Conservation (phyloP, 1,284 basidiomycete genomes). For the Sparassis latifolia region DNA sequence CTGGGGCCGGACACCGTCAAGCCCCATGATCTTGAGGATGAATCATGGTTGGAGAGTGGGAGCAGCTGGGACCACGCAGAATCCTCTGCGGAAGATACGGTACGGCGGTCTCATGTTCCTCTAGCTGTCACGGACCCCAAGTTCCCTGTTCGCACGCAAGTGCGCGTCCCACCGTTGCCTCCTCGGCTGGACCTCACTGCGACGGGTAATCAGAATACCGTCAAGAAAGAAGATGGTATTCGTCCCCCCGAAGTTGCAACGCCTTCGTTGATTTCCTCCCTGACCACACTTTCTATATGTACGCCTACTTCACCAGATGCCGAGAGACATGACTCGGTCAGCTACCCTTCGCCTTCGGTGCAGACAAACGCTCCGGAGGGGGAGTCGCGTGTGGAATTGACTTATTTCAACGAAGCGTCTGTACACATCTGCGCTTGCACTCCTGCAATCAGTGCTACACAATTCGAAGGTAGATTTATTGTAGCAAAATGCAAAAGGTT, state of each 20-base stretch:
- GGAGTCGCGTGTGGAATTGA: background rate
- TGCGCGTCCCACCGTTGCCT: conserved; percentile 6
- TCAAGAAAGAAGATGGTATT: background rate
- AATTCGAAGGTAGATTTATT: conserved; percentile 53
- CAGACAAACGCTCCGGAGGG: conserved; percentile 1
- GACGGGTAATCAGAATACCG: background rate
- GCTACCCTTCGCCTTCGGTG: conserved; percentile 1
- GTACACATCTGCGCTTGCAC: conserved; percentile 55
- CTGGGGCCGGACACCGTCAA: conserved; percentile 43
- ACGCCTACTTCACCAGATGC: conserved; percentile 7
- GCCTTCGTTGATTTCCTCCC: conserved; percentile 15
- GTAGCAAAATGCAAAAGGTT: background rate
- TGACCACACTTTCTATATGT: conserved; percentile 16
- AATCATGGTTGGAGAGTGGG: conserved; percentile 26
- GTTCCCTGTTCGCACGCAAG: too few species aligned
- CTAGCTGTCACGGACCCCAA: too few species aligned
- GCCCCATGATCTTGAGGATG: conserved; percentile 38
- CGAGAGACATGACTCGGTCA: background rate
- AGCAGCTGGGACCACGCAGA: background rate
- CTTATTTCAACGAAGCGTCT: conserved; percentile 21
- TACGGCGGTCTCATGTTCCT: too few species aligned
- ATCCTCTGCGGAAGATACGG: conserved; percentile 3
- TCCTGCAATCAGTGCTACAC: conserved; percentile 55
- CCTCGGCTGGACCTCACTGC: conserved; percentile 11
- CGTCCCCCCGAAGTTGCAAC: conserved; percentile 14